Conservation (phyloP, 495 filamentous ascomycete genomes). For the Aspergillus mulundensis region DNA sequence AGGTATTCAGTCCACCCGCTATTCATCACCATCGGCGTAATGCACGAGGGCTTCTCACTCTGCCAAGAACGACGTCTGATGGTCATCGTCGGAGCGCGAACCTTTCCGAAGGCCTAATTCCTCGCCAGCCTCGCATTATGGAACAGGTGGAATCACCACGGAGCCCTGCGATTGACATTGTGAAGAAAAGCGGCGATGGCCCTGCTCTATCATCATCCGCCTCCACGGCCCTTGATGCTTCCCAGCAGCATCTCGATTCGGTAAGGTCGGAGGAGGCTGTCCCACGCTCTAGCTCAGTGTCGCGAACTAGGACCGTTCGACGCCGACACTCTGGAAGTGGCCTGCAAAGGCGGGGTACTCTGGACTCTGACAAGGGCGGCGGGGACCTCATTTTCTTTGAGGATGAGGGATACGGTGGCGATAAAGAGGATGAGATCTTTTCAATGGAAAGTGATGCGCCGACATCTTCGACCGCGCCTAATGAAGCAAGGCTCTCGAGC, state of each 20-base stretch:
- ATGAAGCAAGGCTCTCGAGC: constrained; percentile 1
- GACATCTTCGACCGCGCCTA: constrained; percentile 12
- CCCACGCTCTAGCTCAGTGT: constrained; percentile 32
- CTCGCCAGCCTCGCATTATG: constrained; percentile 21
- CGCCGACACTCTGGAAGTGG: constrained; percentile 79
- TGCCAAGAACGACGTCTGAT: constrained; percentile 43
- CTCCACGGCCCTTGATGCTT: constrained; percentile 38
- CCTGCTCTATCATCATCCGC: constrained; percentile 41
- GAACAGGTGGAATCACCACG: constrained; percentile 16
- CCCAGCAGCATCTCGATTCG: constrained; percentile 33
- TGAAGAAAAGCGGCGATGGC: constrained; percentile 20
- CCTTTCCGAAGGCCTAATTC: constrained; percentile 30
- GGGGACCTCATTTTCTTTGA: constrained; percentile 80
- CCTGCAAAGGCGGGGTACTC: constrained; percentile 62
- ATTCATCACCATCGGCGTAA: constrained; percentile 65
- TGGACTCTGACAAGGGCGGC: constrained; percentile 53
- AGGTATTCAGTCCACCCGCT: constrained; percentile 84
- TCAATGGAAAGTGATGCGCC: constrained; percentile 60
- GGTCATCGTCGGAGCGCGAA: constrained; percentile 30
- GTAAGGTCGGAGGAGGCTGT: constrained; percentile 27
- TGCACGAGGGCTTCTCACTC: constrained; percentile 55
- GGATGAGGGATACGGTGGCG: constrained; percentile 78
- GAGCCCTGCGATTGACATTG: constrained; percentile 32
- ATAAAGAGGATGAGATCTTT: constrained; percentile 72
- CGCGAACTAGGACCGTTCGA: constrained; percentile 30